These are phyloP conservation scores for Aspergillus pseudoviridinutans DNA, from an alignment of 2,329 filamentous ascomycete genomes.

Conservation along the genomic window DNA sequence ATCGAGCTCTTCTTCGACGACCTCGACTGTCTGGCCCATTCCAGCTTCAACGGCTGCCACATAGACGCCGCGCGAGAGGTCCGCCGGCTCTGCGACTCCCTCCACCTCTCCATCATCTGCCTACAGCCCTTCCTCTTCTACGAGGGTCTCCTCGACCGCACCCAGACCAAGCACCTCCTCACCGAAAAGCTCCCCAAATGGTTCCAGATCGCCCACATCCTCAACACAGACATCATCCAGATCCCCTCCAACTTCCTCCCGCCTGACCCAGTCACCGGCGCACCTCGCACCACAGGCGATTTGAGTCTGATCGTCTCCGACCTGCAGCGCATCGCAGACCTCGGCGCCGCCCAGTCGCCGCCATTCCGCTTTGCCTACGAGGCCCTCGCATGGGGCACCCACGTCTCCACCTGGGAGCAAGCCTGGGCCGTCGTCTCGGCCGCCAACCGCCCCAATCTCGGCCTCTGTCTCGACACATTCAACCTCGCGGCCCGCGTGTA, in stretches of 20 bases:
- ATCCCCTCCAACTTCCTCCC: conserved; percentile 68
- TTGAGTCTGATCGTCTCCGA: conserved; percentile 58
- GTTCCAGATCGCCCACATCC: conserved; percentile 61
- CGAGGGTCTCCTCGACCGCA: conserved; percentile 65
- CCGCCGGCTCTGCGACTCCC: conserved; percentile 42
- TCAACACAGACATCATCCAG: conserved; percentile 68
- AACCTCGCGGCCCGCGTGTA: conserved; percentile 70
- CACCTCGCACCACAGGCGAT: conserved; percentile 45
- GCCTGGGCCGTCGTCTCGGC: conserved; percentile 64
- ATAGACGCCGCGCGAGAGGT: conserved; percentile 38
- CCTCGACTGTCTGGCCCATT: conserved; percentile 27
- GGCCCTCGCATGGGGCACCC: conserved; percentile 67
- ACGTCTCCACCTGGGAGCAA: conserved; percentile 66
- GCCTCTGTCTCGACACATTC: conserved; percentile 73
- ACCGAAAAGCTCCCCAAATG: conserved; percentile 61
- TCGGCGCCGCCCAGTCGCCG: conserved; percentile 56
- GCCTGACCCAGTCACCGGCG: conserved; percentile 32
- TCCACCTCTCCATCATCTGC: conserved; percentile 42
- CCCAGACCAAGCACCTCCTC: conserved; percentile 54
- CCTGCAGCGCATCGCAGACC: conserved; percentile 61
- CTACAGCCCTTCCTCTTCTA: conserved; percentile 76
- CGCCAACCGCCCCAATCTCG: conserved; percentile 68
- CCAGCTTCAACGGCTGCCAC: conserved; percentile 21
- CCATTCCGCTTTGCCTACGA: conserved; percentile 69
- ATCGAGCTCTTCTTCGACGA: conserved; percentile 37